Conservation (phyloP, 169 alveolate genomes). For the Theileria parva region DNA sequence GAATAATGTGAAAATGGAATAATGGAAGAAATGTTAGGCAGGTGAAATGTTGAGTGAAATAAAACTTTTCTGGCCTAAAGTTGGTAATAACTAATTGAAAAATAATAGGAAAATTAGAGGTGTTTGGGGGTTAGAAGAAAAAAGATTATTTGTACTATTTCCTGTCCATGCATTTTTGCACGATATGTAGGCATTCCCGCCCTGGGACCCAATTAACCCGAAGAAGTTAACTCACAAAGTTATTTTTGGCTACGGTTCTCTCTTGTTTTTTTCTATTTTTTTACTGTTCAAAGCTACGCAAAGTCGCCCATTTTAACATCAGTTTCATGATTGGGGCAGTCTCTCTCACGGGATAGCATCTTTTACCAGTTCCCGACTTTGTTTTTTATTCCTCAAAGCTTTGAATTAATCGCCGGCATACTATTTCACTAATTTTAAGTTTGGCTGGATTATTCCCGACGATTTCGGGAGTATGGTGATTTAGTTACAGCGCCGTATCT, state of each 20-base stretch:
- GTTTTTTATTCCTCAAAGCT: not conserved
- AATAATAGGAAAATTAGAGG: not conserved
- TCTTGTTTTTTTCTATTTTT: not conserved
- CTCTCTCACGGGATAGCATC: not conserved
- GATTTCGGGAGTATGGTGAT: slow-evolving; percentile 6
- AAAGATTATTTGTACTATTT: not conserved
- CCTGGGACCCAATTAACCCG: not conserved
- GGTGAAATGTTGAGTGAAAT: too few relatives aligned
- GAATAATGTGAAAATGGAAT: not conserved
- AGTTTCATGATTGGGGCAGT: not conserved
- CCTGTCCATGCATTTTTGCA: slow-evolving; percentile 8
- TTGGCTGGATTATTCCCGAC: not conserved
- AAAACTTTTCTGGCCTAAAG: not conserved
- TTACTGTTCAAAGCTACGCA: not conserved
- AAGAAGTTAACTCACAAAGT: not conserved
- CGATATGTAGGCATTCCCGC: not conserved
- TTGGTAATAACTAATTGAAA: not conserved
- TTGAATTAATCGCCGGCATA: not conserved
- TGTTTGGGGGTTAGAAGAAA: not conserved
- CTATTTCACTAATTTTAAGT: too few relatives aligned
- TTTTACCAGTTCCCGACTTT: not conserved
- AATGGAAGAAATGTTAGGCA: not conserved
- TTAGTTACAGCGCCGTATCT: not conserved
- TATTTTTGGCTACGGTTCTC: slow-evolving; percentile 2
- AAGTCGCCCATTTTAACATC: not conserved